Evolutionary conservation across 1,284 basidiomycete genomes (phyloP).

Genomic region (Leccinum pachyderme): DNA sequence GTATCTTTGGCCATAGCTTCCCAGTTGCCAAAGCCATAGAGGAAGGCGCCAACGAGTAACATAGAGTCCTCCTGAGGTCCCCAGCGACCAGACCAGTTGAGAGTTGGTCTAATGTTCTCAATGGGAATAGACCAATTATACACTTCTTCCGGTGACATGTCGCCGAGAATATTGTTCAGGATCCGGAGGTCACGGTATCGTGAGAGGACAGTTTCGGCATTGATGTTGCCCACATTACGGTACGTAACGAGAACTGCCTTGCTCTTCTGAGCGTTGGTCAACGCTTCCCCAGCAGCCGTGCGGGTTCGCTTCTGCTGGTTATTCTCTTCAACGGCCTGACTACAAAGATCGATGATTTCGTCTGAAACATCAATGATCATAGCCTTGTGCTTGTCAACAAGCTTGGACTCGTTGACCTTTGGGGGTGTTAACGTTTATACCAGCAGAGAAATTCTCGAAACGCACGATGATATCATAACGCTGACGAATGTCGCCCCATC

Average conservation of each 20-base stretch:
- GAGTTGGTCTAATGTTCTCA: slow-evolving; percentile 89
- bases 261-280: slow-evolving; percentile 86
- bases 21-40: slow-evolving; percentile 97
- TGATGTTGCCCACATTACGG: slow-evolving; percentile 90
- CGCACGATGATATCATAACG: slow-evolving; percentile 92
- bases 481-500: slow-evolving; percentile 96
- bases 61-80: slow-evolving; percentile 90
- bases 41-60: slow-evolving; percentile 90
- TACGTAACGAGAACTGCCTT: slow-evolving; percentile 94
- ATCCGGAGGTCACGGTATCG: slow-evolving; percentile 90
- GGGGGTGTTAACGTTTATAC: slow-evolving; percentile 11
- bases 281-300: slow-evolving; percentile 79
- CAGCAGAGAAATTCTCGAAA: slow-evolving; percentile 2
- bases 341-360: slow-evolving; percentile 88
- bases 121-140: slow-evolving; percentile 87
- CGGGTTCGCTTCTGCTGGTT: slow-evolving; percentile 77
- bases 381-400: slow-evolving; percentile 91
- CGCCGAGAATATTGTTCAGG: slow-evolving; percentile 78
- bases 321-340: slow-evolving; percentile 82
- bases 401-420: slow-evolving; percentile 88
- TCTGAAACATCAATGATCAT: slow-evolving; percentile 92
- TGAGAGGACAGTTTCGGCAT: slow-evolving; percentile 94
- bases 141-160: slow-evolving; percentile 58
- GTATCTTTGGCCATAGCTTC: slow-evolving; percentile 91
- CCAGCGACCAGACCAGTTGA: slow-evolving; percentile 98